Evolutionary conservation across 2,329 filamentous ascomycete genomes (phyloP), one percentile per base, ranked within the genome.

Genomic region (Neurospora crassa): DNA sequence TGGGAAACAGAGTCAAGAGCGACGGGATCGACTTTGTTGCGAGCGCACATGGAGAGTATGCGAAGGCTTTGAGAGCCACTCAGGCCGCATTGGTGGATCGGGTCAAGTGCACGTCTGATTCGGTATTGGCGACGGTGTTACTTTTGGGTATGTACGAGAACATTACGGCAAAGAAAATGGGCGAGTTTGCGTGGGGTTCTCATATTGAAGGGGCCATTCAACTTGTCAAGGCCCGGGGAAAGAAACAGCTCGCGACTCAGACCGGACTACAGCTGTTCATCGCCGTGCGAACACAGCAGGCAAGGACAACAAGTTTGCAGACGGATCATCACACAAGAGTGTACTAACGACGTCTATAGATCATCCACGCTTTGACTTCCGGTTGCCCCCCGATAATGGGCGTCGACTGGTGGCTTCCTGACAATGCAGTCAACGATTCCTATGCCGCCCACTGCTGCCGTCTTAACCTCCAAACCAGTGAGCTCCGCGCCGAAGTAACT

Each of bases 191-290:
- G 1, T 90, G 88, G 88, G 87, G 87, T 4, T 88, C 87, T 11
- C 88, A 90, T 75, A 84, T 87, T n/a, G 86, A 89, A 72, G 88
- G 88, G 3, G 88, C 88, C n/a, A 85, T 90, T 41, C 85, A 88
- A 74, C 80, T 90, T 1, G 86, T 88, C 70, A 87, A 86, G 76
- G 83, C 85, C 11, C 84, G 88, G 67, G 87, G 88, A 5, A 84
- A 83, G 74, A 84, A 85, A 73, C 87, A 89, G 75, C 77, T 88
- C 11, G 80, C 81, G 59, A 88, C 86, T 16, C 85, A 84, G 77
- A 80, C 82, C 2, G 88, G 88, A 0, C 77, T 86, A 41, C 81
- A 84, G 70, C 81, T 90, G 16, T 90, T 90, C 76, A 82, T 87
- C 68, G 85, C 86, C 8, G 88, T 90, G 18, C 82, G 88, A 71